These are phyloP conservation scores for Colletotrichum tamarilloi DNA, from an alignment of 2,329 filamentous ascomycete genomes.

Conservation along the genomic window DNA sequence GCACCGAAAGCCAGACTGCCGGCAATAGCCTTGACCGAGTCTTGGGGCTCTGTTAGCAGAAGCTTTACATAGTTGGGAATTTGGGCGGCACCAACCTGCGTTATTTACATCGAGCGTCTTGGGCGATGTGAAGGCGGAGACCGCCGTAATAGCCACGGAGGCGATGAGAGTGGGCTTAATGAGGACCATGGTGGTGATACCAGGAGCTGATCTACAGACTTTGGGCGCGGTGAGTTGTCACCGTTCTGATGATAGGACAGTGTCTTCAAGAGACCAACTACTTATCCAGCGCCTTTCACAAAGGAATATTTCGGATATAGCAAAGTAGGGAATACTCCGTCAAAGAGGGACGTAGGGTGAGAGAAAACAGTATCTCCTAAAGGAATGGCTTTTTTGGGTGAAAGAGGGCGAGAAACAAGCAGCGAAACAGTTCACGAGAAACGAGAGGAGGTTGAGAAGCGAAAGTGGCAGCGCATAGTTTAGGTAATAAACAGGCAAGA, in stretches of 20 bases:
- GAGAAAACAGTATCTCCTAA: neutral
- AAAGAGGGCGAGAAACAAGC: neutral
- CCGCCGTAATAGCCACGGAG: slow-evolving; percentile 40
- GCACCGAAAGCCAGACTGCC: slow-evolving; percentile 69
- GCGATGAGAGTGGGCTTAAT: slow-evolving; percentile 16
- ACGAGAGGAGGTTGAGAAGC: neutral
- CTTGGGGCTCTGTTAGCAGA: slow-evolving; percentile 49
- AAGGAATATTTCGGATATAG: neutral
- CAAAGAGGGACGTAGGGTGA: neutral
- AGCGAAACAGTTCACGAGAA: neutral
- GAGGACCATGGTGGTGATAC: slow-evolving; percentile 17
- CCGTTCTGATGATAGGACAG: neutral
- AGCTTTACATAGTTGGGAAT: rapidly evolving
- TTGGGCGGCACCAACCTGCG: slow-evolving; percentile 42
- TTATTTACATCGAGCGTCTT: slow-evolving; percentile 53
- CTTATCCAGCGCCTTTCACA: neutral
- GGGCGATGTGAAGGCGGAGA: slow-evolving; percentile 43
- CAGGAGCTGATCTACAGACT: neutral
- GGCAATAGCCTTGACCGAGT: slow-evolving; percentile 70
- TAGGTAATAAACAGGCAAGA: neutral
- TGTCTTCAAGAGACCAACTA: neutral
- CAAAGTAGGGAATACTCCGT: neutral
- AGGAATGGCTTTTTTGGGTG: neutral
- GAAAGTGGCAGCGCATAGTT: neutral
- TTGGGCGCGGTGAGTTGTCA: neutral